These are phyloP conservation scores for Beauveria bassiana DNA, from an alignment of 2,329 filamentous ascomycete species.

Conservation along the genomic window DNA sequence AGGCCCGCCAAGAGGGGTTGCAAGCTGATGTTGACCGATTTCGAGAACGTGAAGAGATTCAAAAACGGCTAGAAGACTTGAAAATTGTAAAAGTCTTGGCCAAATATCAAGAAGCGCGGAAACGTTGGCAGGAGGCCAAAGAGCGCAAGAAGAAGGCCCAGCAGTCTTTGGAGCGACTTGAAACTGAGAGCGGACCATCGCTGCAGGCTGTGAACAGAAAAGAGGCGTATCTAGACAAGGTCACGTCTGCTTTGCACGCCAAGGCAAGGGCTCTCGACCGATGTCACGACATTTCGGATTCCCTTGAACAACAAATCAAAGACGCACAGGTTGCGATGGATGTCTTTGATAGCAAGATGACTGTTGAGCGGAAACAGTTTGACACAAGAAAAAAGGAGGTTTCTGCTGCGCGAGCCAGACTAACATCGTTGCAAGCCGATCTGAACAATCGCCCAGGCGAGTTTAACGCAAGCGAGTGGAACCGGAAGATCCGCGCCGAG, in stretches of 20 bases:
- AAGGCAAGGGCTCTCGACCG: constrained; percentile 47
- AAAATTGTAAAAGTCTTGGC: constrained; percentile 58
- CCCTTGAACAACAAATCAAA: constrained; percentile 31
- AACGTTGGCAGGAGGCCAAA: constrained; percentile 44
- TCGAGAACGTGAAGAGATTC: constrained; percentile 63
- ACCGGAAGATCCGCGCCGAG: constrained; percentile 59
- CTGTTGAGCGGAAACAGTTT: constrained; percentile 43
- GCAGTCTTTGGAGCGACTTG: constrained; percentile 50
- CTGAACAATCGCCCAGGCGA: constrained; percentile 54
- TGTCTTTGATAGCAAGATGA: constrained; percentile 34
- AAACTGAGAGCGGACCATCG: constrained; percentile 55
- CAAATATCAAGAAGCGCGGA: constrained; percentile 51
- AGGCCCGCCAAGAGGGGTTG: constrained; percentile 65
- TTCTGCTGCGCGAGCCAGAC: constrained; percentile 41
- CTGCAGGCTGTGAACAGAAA: constrained; percentile 63
- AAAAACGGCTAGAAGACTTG: constrained; percentile 56
- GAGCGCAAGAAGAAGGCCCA: constrained; percentile 45
- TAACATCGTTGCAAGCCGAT: constrained; percentile 56
- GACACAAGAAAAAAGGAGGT: constrained; percentile 45
- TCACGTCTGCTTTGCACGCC: constrained; percentile 47
- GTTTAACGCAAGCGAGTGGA: constrained; percentile 64
- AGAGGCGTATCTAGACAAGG: constrained; percentile 52
- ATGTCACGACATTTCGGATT: constrained; percentile 45
- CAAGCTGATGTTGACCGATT: constrained; percentile 78
- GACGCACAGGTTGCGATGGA: constrained; percentile 32